A percentile compares a stretch with the other conserved stretches of the same genome.
Evolutionary conservation across 2,329 filamentous ascomycete genomes (phyloP).

Genomic region (Lachnellula subtilissima): DNA sequence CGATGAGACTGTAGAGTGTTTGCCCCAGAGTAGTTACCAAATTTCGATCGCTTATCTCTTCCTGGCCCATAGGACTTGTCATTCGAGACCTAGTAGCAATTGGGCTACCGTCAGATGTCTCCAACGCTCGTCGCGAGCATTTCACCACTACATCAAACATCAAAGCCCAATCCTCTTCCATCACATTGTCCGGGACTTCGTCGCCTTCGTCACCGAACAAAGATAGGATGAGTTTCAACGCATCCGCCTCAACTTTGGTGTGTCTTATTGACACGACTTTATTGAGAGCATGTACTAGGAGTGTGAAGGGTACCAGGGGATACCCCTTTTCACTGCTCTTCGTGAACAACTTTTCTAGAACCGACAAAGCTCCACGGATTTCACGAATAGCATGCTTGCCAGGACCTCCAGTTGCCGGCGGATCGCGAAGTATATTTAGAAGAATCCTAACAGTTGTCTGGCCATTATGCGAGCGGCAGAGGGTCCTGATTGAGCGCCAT

Average conservation of each 20-base stretch:
- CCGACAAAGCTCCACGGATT: conserved; percentile 57
- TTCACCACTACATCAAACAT: conserved; percentile 55
- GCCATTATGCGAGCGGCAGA: conserved; percentile 70
- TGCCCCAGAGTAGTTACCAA: conserved; percentile 24
- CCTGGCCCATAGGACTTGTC: conserved; percentile 20
- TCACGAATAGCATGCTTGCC: conserved; percentile 51
- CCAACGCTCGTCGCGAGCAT: conserved; percentile 39
- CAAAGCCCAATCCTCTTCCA: conserved; percentile 62
- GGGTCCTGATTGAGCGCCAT: conserved; percentile 66
- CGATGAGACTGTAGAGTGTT: conserved; percentile 27
- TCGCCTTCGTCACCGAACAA: conserved; percentile 50
- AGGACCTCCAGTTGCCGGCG: conserved; percentile 40
- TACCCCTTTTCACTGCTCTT: conserved; percentile 57
- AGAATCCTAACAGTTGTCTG: conserved; percentile 63
- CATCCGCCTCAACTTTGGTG: conserved; percentile 30
- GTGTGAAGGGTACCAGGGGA: conserved; percentile 52
- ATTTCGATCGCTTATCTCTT: conserved; percentile 19
- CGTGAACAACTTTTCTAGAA: conserved; percentile 58
- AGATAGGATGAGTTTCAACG: conserved; percentile 41
- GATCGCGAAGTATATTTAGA: conserved; percentile 54
- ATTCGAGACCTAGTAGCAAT: conserved; percentile 18
- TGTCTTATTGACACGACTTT: conserved; percentile 39
- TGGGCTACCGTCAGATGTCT: conserved; percentile 26
- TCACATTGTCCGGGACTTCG: conserved; percentile 50
- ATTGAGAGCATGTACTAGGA: conserved; percentile 53